Conservation (phyloP, 2,329 filamentous ascomycete genomes). For the Aspergillus fumigatus region DNA sequence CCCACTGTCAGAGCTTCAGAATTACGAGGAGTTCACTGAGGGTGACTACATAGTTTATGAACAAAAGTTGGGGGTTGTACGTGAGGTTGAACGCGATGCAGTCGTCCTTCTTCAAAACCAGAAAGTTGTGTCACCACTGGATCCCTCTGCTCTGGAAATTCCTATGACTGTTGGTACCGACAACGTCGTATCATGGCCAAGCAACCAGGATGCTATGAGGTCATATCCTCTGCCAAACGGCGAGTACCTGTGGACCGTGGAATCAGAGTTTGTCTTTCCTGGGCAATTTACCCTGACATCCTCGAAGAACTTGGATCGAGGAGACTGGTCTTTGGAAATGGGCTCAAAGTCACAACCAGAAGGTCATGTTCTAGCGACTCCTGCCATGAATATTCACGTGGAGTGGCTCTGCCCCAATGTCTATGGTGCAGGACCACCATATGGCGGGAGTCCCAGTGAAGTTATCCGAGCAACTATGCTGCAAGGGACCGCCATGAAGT, state of each 20-base stretch:
- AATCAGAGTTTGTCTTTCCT: constrained; percentile 11
- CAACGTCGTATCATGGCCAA: constrained; percentile 18
- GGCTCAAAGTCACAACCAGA: constrained; percentile 48
- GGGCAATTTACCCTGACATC: constrained; percentile 49
- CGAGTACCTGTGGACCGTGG: constrained; percentile 7
- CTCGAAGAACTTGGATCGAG: constrained; percentile 48
- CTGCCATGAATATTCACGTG: constrained; percentile 44
- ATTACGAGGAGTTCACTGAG: constrained; percentile 44
- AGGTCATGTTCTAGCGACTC: constrained; percentile 51
- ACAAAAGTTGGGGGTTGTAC: constrained; percentile 54
- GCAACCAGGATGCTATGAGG: constrained; percentile 1
- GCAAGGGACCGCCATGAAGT: constrained; percentile 16
- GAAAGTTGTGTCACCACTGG: constrained; percentile 50
- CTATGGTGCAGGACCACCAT: constrained; percentile 19
- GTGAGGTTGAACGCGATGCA: constrained; percentile 47
- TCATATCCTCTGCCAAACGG: constrained; percentile 1
- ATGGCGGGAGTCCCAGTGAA: constrained; percentile 3
- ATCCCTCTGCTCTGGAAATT: constrained; percentile 41
- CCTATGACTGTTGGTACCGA: constrained; percentile 26
- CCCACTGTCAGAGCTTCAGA: constrained; percentile 43
- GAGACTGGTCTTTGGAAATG: constrained; percentile 50
- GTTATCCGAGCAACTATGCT: constrained; percentile 18
- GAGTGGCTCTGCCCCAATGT: constrained; percentile 49
- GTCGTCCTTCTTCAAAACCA: constrained; percentile 50
- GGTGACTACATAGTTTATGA: constrained; percentile 52